Conservation (phyloP, 106 monocot species). For the Dendrobium huoshanense region DNA sequence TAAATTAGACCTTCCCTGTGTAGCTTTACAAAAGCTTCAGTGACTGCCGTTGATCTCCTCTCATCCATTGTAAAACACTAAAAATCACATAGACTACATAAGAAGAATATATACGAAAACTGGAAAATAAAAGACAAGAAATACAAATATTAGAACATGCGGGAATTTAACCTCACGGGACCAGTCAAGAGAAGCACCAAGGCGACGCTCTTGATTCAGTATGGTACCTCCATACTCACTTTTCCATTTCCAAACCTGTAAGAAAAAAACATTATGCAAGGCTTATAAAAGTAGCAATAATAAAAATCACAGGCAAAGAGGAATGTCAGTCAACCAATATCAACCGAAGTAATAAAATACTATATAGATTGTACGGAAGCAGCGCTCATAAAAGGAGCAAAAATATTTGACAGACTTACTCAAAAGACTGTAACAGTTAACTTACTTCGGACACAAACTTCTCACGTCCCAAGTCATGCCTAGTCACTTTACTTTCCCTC, state of each 20-base stretch:
- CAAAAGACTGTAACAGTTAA: not conserved
- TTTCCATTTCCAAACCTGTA: constrained; percentile 98
- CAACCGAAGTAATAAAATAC: not conserved
- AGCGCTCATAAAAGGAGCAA: not conserved
- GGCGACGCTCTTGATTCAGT: constrained; percentile 74
- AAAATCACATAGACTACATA: not conserved
- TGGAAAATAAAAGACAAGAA: not conserved
- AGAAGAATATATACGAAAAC: not conserved
- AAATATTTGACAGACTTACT: not conserved
- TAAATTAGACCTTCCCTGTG: constrained; percentile 28
- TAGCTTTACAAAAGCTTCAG: constrained; percentile 26
- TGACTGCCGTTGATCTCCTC: constrained; percentile 20
- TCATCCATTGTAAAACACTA: constrained; percentile 30
- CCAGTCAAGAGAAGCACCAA: constrained; percentile 98
- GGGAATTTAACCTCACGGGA: constrained; percentile 66
- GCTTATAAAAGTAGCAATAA: constrained; percentile 1
- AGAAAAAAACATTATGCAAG: not conserved
- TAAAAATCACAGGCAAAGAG: constrained; percentile 2
- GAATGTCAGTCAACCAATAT: not conserved
- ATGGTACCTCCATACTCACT: constrained; percentile 90
- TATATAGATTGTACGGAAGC: not conserved
- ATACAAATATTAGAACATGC: constrained; percentile 1
- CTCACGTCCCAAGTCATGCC: constrained; percentile 89
- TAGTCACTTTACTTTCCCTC: constrained; percentile 72
- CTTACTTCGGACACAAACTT: constrained; percentile 76